A percentile compares a stretch with the other conserved stretches of the same genome.
Evolutionary conservation across 768 basidiomycete species (phyloP).

Genomic region (Calocera viscosa): DNA sequence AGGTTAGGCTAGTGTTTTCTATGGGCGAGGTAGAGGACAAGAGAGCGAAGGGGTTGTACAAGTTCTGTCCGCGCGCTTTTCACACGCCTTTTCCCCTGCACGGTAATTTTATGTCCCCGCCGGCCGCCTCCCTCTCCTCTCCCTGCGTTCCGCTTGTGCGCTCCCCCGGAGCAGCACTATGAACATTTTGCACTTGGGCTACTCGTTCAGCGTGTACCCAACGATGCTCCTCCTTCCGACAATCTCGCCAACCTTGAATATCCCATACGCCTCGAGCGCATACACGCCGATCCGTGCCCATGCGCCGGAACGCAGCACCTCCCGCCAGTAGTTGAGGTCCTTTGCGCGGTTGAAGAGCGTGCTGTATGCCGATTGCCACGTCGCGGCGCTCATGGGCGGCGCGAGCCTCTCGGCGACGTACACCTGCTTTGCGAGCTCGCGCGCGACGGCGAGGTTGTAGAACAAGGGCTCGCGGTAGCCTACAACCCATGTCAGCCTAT

Average conservation of each 20-base stretch:
- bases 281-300: slow-evolving; percentile 57
- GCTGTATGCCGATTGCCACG: slow-evolving; percentile 47
- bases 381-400: slow-evolving; percentile 48
- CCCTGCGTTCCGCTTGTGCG: not conserved
- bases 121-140: not conserved
- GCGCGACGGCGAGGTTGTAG: slow-evolving; percentile 67
- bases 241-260: slow-evolving; percentile 91
- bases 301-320: slow-evolving; percentile 49
- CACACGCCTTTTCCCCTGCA: not conserved
- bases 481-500: too few relatives aligned
- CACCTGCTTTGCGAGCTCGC: slow-evolving; percentile 63
- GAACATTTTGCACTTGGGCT: not conserved
- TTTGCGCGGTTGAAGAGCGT: slow-evolving; percentile 51
- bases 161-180: not conserved
- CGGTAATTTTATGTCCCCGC: not conserved
- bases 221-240: slow-evolving; percentile 65
- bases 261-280: slow-evolving; percentile 75
- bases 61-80: not conserved
- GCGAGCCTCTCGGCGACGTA: slow-evolving; percentile 55
- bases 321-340: slow-evolving; percentile 48
- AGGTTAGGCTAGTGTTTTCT: slow-evolving; percentile 7
- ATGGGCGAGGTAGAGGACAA: not conserved
- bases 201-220: slow-evolving; percentile 50
- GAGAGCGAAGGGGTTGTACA: not conserved
- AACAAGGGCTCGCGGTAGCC: slow-evolving; percentile 65